A percentile compares a stretch with the other conserved stretches of the same genome.
These are phyloP conservation scores for Volutella citrinella DNA, from an alignment of 2,329 filamentous ascomycete genomes.

Conservation along the genomic window DNA sequence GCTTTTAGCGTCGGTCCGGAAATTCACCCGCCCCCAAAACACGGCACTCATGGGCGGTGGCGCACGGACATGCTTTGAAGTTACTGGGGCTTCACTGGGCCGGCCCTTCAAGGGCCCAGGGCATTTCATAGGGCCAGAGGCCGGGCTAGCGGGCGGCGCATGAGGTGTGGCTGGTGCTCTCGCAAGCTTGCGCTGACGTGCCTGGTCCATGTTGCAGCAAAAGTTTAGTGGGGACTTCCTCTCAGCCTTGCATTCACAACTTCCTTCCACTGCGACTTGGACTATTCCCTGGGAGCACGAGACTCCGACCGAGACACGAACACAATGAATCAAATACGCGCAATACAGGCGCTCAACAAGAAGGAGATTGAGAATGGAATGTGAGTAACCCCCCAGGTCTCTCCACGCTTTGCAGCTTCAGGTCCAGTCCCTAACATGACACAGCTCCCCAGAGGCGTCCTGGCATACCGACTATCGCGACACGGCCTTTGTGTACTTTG, in stretches of 20 bases:
- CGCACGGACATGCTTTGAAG: slow-evolving; percentile 15
- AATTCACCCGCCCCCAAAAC: slow-evolving; percentile 33
- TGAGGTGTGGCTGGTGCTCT: too few relatives aligned
- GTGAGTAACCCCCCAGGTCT: slow-evolving; percentile 44
- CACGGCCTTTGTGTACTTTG: slow-evolving; percentile 95
- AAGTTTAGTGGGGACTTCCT: slow-evolving; percentile 13
- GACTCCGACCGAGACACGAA: too few relatives aligned
- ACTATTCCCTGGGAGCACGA: too few relatives aligned
- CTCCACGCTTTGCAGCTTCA: not conserved
- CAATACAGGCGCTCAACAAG: slow-evolving; percentile 90
- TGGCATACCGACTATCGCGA: slow-evolving; percentile 98
- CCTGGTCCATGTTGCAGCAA: slow-evolving; percentile 1
- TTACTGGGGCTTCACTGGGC: too few relatives aligned
- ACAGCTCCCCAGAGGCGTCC: slow-evolving; percentile 77
- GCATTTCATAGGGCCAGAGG: too few relatives aligned
- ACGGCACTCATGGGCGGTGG: slow-evolving; percentile 8
- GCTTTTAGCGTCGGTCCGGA: slow-evolving; percentile 32
- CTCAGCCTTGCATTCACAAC: slow-evolving; percentile 20
- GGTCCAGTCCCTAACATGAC: slow-evolving; percentile 21
- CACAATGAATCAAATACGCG: slow-evolving; percentile 93
- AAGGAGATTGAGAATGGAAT: slow-evolving; percentile 87
- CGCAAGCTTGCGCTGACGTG: too few relatives aligned
- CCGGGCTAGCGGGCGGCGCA: too few relatives aligned
- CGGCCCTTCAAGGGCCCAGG: too few relatives aligned
- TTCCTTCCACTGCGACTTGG: slow-evolving; percentile 1